Evolutionary conservation across 768 basidiomycete genomes (phyloP).

Genomic region (Boletales sp.): DNA sequence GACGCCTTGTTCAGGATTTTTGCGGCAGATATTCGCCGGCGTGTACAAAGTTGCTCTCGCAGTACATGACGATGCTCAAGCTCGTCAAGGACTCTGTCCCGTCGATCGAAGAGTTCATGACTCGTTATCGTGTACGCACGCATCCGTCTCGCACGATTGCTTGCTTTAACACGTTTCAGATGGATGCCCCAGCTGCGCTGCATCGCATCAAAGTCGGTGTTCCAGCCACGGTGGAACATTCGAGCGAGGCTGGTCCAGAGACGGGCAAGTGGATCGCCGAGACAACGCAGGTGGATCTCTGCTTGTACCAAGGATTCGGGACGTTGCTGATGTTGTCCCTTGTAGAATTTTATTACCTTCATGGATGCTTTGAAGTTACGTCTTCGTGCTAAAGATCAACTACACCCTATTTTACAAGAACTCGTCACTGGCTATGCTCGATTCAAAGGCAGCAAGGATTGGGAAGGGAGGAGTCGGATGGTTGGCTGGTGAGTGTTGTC

Average conservation of each 20-base stretch:
- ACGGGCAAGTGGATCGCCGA: slow-evolving; percentile 97
- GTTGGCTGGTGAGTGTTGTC: slow-evolving; percentile 71
- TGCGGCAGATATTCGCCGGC: slow-evolving; percentile 86
- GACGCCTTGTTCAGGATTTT: slow-evolving; percentile 5
- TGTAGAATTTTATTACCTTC: slow-evolving; percentile 93
- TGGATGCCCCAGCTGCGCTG: slow-evolving; percentile 91
- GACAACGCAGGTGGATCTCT: slow-evolving; percentile 76
- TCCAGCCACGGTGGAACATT: slow-evolving; percentile 95
- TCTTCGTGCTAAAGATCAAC: slow-evolving; percentile 93
- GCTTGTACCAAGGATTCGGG: neutral
- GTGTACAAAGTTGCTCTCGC: slow-evolving; percentile 88
- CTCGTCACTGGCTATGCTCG: slow-evolving; percentile 92
- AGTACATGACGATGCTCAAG: slow-evolving; percentile 97
- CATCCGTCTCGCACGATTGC: neutral
- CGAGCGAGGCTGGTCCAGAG: slow-evolving; percentile 87
- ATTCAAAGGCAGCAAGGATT: slow-evolving; percentile 93
- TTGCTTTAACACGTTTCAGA: slow-evolving; percentile 39
- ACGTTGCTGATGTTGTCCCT: neutral
- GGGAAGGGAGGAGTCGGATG: slow-evolving; percentile 91
- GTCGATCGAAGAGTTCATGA: slow-evolving; percentile 89
- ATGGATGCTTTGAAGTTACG: slow-evolving; percentile 96
- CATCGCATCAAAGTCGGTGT: slow-evolving; percentile 90
- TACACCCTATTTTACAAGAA: slow-evolving; percentile 92
- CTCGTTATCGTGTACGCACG: slow-evolving; percentile 66
- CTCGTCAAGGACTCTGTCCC: slow-evolving; percentile 88